Percentiles rank a stretch among this genome's conserved stretches.
phyloP scores from a whole-genome alignment of 2,329 filamentous ascomycete species.

The Parafenestella ontariensis region DNA sequence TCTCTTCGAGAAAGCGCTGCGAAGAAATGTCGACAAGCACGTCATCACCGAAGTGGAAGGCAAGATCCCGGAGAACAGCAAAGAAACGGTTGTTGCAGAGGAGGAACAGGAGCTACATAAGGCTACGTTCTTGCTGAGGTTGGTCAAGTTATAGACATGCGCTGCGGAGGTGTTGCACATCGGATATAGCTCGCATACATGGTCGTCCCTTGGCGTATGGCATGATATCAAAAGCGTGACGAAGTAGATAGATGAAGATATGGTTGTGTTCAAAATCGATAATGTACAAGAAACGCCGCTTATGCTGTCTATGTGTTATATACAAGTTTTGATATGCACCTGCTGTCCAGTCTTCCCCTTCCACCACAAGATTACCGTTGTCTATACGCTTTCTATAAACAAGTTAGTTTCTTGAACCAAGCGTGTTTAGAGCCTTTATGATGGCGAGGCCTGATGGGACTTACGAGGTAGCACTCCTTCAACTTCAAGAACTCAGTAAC shows the following conservation, averaged over 20 bases:
- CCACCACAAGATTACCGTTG: constrained; percentile 28
- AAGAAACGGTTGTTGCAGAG: constrained; percentile 71
- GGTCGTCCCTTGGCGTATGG: constrained; percentile 3
- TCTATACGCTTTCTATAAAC: constrained; percentile 39
- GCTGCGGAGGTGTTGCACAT: background rate
- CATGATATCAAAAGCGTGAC: constrained; percentile 21
- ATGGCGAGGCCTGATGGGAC: constrained; percentile 26
- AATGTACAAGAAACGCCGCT: background rate
- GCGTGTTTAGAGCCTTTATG: background rate
- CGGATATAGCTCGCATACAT: background rate
- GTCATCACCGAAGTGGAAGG: constrained; percentile 66
- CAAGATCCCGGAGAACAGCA: constrained; percentile 59
- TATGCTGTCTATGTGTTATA: background rate
- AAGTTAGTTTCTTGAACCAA: background rate
- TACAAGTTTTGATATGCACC: background rate
- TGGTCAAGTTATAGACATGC: constrained; percentile 69
- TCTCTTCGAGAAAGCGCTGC: constrained; percentile 77
- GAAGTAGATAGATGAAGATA: constrained; percentile 17
- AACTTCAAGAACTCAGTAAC: constrained; percentile 81
- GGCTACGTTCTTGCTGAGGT: constrained; percentile 77
- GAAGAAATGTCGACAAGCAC: constrained; percentile 77
- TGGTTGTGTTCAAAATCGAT: constrained; percentile 1
- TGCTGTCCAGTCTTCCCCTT: background rate
- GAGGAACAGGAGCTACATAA: constrained; percentile 88
- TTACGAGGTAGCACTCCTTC: constrained; percentile 87